Conservation (phyloP, 202 grass and related monocot species). For the Setaria italica region DNA sequence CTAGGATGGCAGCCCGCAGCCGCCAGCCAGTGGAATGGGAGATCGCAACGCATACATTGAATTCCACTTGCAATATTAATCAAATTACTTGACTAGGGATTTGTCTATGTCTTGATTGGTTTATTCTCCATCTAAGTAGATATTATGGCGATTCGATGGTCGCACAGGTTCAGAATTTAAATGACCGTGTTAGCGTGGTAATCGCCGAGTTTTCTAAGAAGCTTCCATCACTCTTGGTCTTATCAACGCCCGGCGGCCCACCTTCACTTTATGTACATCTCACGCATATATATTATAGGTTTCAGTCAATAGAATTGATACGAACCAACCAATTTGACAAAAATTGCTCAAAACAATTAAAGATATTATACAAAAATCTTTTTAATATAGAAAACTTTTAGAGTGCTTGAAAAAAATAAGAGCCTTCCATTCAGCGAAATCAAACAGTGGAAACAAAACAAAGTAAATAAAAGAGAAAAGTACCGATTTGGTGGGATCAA, state of each 20-base stretch:
- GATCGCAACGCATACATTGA: neutral
- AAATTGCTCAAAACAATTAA: too few species aligned
- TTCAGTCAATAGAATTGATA: too few species aligned
- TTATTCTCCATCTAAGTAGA: neutral
- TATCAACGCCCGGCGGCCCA: neutral
- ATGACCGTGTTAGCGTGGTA: neutral
- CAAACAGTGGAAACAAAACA: too few species aligned
- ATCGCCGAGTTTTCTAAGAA: neutral
- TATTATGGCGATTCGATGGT: neutral
- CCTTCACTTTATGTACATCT: neutral
- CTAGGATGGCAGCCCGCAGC: too few species aligned
- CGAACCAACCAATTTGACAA: too few species aligned
- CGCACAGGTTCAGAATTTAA: neutral
- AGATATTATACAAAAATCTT: too few species aligned
- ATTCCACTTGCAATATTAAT: slow-evolving; percentile 12
- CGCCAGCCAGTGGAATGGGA: neutral
- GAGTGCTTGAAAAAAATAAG: too few species aligned
- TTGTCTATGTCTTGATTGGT: neutral
- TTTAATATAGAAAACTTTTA: too few species aligned
- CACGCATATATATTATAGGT: too few species aligned
- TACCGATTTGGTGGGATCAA: too few species aligned
- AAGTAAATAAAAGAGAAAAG: too few species aligned
- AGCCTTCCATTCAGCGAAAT: too few species aligned
- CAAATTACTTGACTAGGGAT: slow-evolving; percentile 9
- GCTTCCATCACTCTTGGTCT: neutral